phyloP scores from a whole-genome alignment of 2,329 filamentous ascomycete genomes.

The Cercospora sp. region DNA sequence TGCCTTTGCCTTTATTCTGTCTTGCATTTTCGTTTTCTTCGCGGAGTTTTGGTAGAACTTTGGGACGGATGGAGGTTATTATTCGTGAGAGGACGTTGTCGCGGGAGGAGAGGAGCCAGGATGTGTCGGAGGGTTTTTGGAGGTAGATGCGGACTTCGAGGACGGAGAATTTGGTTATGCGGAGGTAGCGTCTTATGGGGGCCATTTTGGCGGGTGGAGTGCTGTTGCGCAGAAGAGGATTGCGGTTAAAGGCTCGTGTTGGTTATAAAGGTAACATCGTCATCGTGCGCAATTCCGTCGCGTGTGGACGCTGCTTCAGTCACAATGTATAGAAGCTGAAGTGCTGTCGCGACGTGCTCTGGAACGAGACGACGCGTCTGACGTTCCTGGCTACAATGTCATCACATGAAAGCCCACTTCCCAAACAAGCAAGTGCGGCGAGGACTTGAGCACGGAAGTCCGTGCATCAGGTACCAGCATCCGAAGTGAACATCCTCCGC shows the following conservation, averaged over 20 bases:
- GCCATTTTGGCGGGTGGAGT: too few species aligned
- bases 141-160: slow-evolving; percentile 97
- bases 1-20: slow-evolving; percentile 57
- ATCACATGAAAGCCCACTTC: slow-evolving; percentile 4
- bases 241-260: too few species aligned
- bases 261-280: too few species aligned
- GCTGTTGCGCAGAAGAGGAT: too few species aligned
- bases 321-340: not conserved
- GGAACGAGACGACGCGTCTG: not conserved
- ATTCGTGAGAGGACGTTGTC: slow-evolving; percentile 77
- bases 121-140: slow-evolving; percentile 79
- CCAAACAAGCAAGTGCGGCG: slow-evolving; percentile 1
- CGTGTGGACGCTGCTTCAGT: too few species aligned
- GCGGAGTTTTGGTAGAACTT: slow-evolving; percentile 85
- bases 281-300: too few species aligned
- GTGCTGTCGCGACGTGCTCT: not conserved
- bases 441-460: not conserved
- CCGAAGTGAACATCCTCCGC: not conserved
- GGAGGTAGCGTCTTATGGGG: slow-evolving; percentile 82
- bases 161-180: slow-evolving; percentile 89
- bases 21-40: slow-evolving; percentile 69
- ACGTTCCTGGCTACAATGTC: not conserved
- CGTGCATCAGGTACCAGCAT: not conserved
- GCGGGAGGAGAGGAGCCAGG: slow-evolving; percentile 78
- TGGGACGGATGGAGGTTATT: slow-evolving; percentile 78